These are phyloP conservation scores for Carex cristatella DNA, from an alignment of 176 grass and related monocot species.

Conservation along the genomic window DNA sequence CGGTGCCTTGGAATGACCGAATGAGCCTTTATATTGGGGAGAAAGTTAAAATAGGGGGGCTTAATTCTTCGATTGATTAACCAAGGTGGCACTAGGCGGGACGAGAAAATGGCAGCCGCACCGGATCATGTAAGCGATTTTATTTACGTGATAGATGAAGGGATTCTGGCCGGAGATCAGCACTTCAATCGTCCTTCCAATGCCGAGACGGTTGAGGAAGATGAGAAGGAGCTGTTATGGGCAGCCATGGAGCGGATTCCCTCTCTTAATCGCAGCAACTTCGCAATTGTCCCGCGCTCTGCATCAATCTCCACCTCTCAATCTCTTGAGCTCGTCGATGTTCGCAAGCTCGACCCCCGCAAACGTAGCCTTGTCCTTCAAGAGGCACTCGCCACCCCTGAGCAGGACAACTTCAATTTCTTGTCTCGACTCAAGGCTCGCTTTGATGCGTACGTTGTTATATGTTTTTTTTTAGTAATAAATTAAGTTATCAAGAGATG, in stretches of 20 bases:
- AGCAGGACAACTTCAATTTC: constrained; percentile 52
- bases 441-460: constrained; percentile 37
- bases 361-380: constrained; percentile 40
- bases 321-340: constrained; percentile 37
- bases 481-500: background rate
- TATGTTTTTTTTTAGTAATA: background rate
- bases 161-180: background rate
- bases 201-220: constrained; percentile 10
- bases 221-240: constrained; percentile 54
- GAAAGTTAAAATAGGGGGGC: background rate
- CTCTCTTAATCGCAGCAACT: constrained; percentile 34
- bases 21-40: background rate
- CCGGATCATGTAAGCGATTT: constrained; percentile 24
- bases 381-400: constrained; percentile 46
- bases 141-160: constrained; percentile 36
- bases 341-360: constrained; percentile 36
- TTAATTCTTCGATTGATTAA: background rate
- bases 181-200: constrained; percentile 27
- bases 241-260: constrained; percentile 48
- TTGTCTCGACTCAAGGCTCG: constrained; percentile 45
- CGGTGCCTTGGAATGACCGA: background rate
- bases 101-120: constrained; percentile 19
- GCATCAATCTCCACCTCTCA: background rate
- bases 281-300: constrained; percentile 33
- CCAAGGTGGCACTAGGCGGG: background rate